Conservation (phyloP, 768 basidiomycete species). For the Tricholoma saponaceum region DNA sequence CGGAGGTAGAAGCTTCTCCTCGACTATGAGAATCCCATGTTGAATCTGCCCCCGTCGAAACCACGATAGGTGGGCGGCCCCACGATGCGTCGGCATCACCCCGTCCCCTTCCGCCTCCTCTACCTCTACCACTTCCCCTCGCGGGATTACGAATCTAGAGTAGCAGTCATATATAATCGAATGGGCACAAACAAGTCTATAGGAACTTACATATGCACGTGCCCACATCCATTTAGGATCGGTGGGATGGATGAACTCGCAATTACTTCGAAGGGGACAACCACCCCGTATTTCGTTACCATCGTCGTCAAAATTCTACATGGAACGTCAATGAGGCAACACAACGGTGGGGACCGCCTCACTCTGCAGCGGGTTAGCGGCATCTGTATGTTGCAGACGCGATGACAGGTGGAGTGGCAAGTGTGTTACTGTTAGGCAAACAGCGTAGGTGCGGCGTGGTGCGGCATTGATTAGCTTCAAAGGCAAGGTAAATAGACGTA, state of each 20-base stretch:
- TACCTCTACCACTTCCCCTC: neutral
- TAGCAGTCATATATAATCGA: neutral
- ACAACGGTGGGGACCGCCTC: neutral
- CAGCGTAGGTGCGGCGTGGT: too few relatives aligned
- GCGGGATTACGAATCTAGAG: neutral
- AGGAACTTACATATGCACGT: slow-evolving; percentile 1
- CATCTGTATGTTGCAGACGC: neutral
- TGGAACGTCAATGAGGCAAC: neutral
- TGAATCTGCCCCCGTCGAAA: neutral
- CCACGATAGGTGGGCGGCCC: neutral
- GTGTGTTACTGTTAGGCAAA: too few relatives aligned
- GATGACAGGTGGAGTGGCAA: too few relatives aligned
- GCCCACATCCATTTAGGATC: slow-evolving; percentile 18
- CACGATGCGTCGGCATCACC: neutral
- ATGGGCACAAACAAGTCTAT: neutral
- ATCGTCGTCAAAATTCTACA: slow-evolving; percentile 19
- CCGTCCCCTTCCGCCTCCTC: slow-evolving; percentile 2
- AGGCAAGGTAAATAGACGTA: neutral
- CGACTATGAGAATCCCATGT: neutral
- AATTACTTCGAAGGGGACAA: slow-evolving; percentile 12
- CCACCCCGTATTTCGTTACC: slow-evolving; percentile 12
- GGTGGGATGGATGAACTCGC: slow-evolving; percentile 22
- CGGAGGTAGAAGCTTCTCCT: neutral
- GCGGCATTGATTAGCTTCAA: too few relatives aligned
- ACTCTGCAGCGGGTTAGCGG: slow-evolving; percentile 13